Base-by-base conservation (phyloP, 352 stramenopile genomes). In the Globisporangium orthogonon region DNA sequence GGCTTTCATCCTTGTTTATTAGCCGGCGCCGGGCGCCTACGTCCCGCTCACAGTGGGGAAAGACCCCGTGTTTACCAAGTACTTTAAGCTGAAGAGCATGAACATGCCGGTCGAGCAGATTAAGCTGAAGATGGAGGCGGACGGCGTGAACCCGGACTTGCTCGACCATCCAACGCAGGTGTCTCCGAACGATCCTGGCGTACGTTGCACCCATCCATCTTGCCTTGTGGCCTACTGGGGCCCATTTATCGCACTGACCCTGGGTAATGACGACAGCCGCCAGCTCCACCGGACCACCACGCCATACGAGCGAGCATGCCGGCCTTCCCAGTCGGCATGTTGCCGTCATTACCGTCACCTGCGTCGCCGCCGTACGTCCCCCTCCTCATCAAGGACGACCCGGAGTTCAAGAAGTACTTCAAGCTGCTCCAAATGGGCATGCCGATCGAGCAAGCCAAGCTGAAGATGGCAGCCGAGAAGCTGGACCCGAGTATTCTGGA, bases 11-110 rank as follows among this genome's bases (percentile, higher is more conserved):
- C 23, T 23, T 23, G 23, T 46, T 56, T 3, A 13, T 1, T 23
- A 91, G 79, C 68, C 84, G 44, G 63, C 80, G 14, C 79, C 86
- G 51, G 71, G 77, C 6, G 77, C 73, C 14, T 90, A 92, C 63
- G 73, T 83, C 4, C 73, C 75, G 3, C 69, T 93, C 67, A 84
- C 79, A 4, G 77, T 89, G 18, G 71, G 67, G 3, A 81, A 97
- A 37, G 86, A 95, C 55, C 75, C 82, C 11, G 83, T 65, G 33
- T 89, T 90, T 53, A 83, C 80, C 46, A 91, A 91, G 62, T 95
- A 91, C 61, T 93, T 94, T 62, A 90, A 94, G 68, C 69, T 95
- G 33, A 91, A 91, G 65, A 65, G 52, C 14, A 85, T 94, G 79
- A 70, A 82, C 63, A 92, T 95, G 84, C 70, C 83, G 0, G 47